Evolutionary conservation across 495 filamentous ascomycete genomes (phyloP).

Genomic region (Penicillium angulare): DNA sequence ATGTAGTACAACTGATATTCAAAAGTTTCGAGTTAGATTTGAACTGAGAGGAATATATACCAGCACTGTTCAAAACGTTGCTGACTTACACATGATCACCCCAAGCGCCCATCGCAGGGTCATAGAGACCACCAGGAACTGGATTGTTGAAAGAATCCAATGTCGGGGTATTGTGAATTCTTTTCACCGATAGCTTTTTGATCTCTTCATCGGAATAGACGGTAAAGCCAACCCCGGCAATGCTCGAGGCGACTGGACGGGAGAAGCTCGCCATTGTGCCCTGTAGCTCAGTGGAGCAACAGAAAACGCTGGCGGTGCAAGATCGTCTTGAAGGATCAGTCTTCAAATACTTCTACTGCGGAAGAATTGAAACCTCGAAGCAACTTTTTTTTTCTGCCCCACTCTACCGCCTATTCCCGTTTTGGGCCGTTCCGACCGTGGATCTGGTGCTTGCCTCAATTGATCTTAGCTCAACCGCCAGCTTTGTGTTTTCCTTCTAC

Average conservation of each 20-base stretch:
- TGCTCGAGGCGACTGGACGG: constrained; percentile 79
- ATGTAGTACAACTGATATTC: constrained; percentile 76
- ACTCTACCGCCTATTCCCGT: constrained; percentile 21
- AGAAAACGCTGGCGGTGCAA: constrained; percentile 38
- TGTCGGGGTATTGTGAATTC: constrained; percentile 83
- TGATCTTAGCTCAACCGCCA: constrained; percentile 6
- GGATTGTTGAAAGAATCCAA: constrained; percentile 87
- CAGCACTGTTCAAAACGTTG: constrained; percentile 1
- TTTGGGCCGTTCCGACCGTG: constrained; percentile 11
- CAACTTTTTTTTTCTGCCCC: constrained; percentile 35
- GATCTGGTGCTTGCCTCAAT: neutral
- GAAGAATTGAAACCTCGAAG: constrained; percentile 25
- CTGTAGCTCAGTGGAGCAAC: constrained; percentile 45
- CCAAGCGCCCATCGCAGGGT: constrained; percentile 90
- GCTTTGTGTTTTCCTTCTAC: neutral
- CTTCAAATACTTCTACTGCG: constrained; percentile 24
- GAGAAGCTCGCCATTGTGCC: constrained; percentile 71
- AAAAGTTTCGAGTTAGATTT: constrained; percentile 18
- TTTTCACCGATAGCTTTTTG: constrained; percentile 83
- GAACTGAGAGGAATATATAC: neutral
- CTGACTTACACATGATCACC: constrained; percentile 75
- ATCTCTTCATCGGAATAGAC: constrained; percentile 80
- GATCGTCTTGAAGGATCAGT: constrained; percentile 22
- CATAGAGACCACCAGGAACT: constrained; percentile 85
- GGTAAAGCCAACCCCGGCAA: constrained; percentile 86